Percentiles rank a stretch among this genome's conserved stretches.
Evolutionary conservation across 2,329 filamentous ascomycete genomes (phyloP).

Genomic region (Capronia coronata): DNA sequence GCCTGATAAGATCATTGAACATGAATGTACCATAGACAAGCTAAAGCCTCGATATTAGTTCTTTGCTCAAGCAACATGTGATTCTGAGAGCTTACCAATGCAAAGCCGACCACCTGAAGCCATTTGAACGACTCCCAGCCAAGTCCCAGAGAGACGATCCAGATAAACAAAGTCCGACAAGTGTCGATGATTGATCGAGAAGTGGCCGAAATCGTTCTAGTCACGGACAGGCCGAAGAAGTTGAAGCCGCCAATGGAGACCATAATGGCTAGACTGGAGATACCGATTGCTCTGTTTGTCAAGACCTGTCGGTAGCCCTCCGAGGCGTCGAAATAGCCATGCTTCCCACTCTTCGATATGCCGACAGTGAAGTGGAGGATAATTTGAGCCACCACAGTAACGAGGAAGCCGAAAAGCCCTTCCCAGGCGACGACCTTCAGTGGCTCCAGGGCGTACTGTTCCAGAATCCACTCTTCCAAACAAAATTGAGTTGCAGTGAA

Average conservation of each 20-base stretch:
- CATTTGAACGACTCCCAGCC: slow-evolving; percentile 98
- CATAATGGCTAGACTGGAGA: slow-evolving; percentile 88
- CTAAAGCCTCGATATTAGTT: slow-evolving; percentile 9
- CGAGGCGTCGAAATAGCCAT: slow-evolving; percentile 83
- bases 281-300: slow-evolving; percentile 60
- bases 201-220: slow-evolving; percentile 80
- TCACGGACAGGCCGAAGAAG: slow-evolving; percentile 95
- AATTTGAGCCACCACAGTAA: slow-evolving; percentile 73
- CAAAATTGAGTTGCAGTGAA: slow-evolving; percentile 97
- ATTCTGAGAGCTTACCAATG: slow-evolving; percentile 39
- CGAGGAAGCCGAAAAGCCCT: slow-evolving; percentile 77
- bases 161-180: slow-evolving; percentile 95
- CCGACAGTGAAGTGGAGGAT: slow-evolving; percentile 73
- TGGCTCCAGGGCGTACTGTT: slow-evolving; percentile 71
- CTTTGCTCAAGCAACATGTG: neutral
- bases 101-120: slow-evolving; percentile 87
- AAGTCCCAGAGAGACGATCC: slow-evolving; percentile 85
- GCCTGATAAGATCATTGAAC: slow-evolving; percentile 88
- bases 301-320: slow-evolving; percentile 81
- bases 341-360: slow-evolving; percentile 61
- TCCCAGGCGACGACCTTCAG: slow-evolving; percentile 94
- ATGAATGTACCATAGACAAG: slow-evolving; percentile 95
- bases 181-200: slow-evolving; percentile 95
- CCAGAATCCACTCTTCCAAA: slow-evolving; percentile 86
- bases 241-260: slow-evolving; percentile 98